A percentile compares a stretch with the other conserved stretches of the same genome.
phyloP scores from a whole-genome alignment of 2,329 filamentous ascomycete species.

The Colletotrichum sp. region DNA sequence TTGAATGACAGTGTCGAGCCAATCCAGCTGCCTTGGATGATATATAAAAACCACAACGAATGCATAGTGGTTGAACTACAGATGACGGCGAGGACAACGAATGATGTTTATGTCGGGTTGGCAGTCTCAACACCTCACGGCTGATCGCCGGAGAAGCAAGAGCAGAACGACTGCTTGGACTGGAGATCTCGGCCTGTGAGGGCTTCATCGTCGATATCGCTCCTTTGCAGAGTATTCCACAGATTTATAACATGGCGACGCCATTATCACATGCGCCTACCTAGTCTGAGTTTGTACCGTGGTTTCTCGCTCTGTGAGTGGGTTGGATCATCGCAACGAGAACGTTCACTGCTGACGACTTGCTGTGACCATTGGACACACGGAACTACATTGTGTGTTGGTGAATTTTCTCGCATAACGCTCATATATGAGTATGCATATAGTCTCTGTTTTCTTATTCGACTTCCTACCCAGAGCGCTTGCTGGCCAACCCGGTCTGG shows the following conservation, averaged over 20 bases:
- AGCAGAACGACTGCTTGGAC: not conserved
- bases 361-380: too few species aligned
- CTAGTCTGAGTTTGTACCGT: not conserved
- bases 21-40: accelerated
- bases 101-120: not conserved
- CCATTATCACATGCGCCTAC: not conserved
- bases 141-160: not conserved
- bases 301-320: not conserved
- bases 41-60: accelerated
- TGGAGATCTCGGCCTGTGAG: not conserved
- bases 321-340: not conserved
- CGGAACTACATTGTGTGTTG: accelerated
- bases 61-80: too few species aligned
- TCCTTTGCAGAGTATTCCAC: not conserved
- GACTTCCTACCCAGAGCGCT: not conserved
- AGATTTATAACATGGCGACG: not conserved
- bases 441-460: not conserved
- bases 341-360: too few species aligned
- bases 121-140: not conserved
- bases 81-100: too few species aligned
- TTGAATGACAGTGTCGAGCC: not conserved
- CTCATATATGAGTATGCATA: not conserved
- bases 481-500: accelerated
- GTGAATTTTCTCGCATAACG: not conserved
- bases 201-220: not conserved